Evolutionary conservation across 352 stramenopile species (phyloP).

Genomic region (Thraustotheca clavata): DNA sequence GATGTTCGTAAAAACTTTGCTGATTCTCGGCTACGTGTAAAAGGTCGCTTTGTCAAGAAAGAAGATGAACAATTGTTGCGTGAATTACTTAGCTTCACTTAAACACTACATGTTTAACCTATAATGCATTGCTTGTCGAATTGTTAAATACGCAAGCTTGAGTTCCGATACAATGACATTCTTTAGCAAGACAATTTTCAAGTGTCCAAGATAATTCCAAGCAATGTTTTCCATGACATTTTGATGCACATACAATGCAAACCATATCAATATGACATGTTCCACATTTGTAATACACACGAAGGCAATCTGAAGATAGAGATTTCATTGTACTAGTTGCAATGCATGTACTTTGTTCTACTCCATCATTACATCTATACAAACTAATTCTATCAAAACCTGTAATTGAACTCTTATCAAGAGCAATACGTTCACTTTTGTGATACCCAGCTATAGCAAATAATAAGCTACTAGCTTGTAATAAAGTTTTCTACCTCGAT

Average conservation of each 20-base stretch:
- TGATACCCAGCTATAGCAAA: conserved; percentile 22
- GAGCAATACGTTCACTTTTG: conserved; percentile 4
- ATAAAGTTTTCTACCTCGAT: conserved; percentile 36
- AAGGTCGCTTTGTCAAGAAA: conserved; percentile 97
- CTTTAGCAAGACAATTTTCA: conserved; percentile 38
- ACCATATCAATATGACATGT: conserved; percentile 39
- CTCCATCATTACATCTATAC: background rate
- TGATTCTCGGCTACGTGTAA: conserved; percentile 93
- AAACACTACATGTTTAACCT: conserved; percentile 26
- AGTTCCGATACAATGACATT: conserved; percentile 32
- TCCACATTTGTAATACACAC: conserved; percentile 54
- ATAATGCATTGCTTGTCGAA: background rate
- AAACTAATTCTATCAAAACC: background rate
- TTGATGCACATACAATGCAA: conserved; percentile 61
- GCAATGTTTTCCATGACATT: conserved; percentile 52
- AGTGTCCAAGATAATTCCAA: conserved; percentile 52
- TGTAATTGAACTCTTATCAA: background rate
- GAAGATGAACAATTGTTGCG: conserved; percentile 91
- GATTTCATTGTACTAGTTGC: conserved; percentile 40
- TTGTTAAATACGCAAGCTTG: background rate
- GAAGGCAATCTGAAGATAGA: conserved; percentile 64
- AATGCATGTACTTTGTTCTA: conserved; percentile 28
- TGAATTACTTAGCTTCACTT: conserved; percentile 77
- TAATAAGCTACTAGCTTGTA: background rate
- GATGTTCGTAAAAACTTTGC: conserved; percentile 98